Evolutionary conservation across 768 basidiomycete genomes (phyloP).

Genomic region (Boletus coccyginus): DNA sequence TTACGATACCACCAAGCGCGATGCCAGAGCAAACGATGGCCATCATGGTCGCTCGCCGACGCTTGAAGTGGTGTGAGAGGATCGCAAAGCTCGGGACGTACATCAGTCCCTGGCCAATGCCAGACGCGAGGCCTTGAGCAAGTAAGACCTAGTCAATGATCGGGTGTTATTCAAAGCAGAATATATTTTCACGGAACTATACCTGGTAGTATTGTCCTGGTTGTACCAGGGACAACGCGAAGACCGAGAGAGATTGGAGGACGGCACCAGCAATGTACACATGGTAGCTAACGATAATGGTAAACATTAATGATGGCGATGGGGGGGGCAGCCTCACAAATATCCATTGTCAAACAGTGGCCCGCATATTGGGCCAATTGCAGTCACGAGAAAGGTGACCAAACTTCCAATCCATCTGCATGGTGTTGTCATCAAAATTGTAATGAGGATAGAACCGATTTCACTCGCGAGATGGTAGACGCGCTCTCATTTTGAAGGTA

Average conservation of each 20-base stretch:
- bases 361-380: constrained; percentile 22
- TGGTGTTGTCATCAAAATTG: background rate
- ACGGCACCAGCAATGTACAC: constrained; percentile 25
- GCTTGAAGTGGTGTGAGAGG: constrained; percentile 44
- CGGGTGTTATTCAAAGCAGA: background rate
- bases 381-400: constrained; percentile 14
- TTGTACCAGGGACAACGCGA: constrained; percentile 38
- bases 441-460: too few species aligned
- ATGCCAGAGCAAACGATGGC: constrained; percentile 46
- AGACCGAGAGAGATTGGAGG: constrained; percentile 30
- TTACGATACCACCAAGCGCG: constrained; percentile 51
- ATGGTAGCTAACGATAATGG: constrained; percentile 4
- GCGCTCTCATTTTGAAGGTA: constrained; percentile 21
- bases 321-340: constrained; percentile 18
- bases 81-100: constrained; percentile 44
- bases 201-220: constrained; percentile 38
- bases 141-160: constrained; percentile 35
- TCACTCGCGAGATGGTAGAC: constrained; percentile 24
- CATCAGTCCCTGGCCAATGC: constrained; percentile 42
- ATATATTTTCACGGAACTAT: background rate
- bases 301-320: background rate
- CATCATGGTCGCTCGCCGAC: constrained; percentile 40
- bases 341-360: constrained; percentile 27
- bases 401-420: constrained; percentile 29
- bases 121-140: constrained; percentile 43